phyloP scores from a whole-genome alignment of 345 rosid genomes.

The Brassica incana region DNA sequence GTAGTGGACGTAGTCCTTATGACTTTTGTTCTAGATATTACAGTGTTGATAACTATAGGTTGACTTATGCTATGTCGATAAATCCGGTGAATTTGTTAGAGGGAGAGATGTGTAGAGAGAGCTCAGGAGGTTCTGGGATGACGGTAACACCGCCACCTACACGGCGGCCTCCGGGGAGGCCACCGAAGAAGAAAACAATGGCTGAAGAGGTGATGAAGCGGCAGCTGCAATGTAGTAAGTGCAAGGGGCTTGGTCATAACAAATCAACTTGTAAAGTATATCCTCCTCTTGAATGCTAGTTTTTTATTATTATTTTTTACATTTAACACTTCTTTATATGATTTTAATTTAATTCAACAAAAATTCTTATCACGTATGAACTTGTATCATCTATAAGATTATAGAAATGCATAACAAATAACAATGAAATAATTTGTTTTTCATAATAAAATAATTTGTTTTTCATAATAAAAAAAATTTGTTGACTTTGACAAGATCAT shows the following conservation, averaged over 20 bases:
- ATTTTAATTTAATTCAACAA: background rate
- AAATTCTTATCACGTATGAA: background rate
- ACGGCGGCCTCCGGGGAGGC: slow-evolving; percentile 82
- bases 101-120: slow-evolving; percentile 44
- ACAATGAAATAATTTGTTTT: background rate
- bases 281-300: slow-evolving; percentile 49
- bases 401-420: background rate
- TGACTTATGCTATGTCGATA: slow-evolving; percentile 64
- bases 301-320: too few relatives aligned
- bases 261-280: slow-evolving; percentile 92
- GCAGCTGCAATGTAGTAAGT: slow-evolving; percentile 92
- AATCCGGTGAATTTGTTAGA: slow-evolving; percentile 62
- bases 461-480: background rate
- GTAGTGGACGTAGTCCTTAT: slow-evolving; percentile 56
- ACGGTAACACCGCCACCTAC: slow-evolving; percentile 90
- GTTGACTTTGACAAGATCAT: slow-evolving; percentile 27
- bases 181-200: slow-evolving; percentile 62
- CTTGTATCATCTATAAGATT: background rate
- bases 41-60: slow-evolving; percentile 65
- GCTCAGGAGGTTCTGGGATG: slow-evolving; percentile 49
- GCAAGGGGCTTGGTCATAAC: slow-evolving; percentile 97
- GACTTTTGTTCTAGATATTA: slow-evolving; percentile 77
- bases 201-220: slow-evolving; percentile 71
- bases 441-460: background rate
- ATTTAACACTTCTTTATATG: background rate